Percentiles rank a stretch among this genome's conserved stretches.
phyloP scores from a whole-genome alignment of 1,284 basidiomycete genomes.

The Heterobasidion irregulare region DNA sequence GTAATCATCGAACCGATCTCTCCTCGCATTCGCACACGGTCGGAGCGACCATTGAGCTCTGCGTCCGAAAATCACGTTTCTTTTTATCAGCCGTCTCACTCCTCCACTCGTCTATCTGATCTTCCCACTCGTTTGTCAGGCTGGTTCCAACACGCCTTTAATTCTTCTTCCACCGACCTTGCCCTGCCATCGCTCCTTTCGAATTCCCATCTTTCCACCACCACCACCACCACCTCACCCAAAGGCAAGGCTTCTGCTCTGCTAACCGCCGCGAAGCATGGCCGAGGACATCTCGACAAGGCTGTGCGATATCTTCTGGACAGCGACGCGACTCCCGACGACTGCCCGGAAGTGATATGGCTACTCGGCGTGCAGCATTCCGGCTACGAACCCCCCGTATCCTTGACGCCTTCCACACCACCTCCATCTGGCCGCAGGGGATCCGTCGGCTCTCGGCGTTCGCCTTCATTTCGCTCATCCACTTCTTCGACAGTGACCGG shows the following conservation, averaged over 20 bases:
- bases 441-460: conserved; percentile 29
- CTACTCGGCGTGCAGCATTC: conserved; percentile 74
- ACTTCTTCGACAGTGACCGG: conserved; percentile 34
- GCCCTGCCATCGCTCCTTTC: conserved; percentile 53
- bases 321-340: conserved; percentile 75
- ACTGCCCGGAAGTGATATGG: conserved; percentile 76
- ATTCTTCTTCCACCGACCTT: conserved; percentile 60
- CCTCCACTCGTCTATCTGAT: conserved; percentile 32
- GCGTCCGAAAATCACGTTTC: conserved; percentile 35
- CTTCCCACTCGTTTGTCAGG: conserved; percentile 60
- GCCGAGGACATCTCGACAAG: conserved; percentile 69
- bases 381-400: conserved; percentile 53
- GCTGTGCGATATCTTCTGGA: conserved; percentile 80
- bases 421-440: conserved; percentile 21
- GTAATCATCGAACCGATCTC: conserved; percentile 42
- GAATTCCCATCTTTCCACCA: conserved; percentile 24
- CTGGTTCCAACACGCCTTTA: conserved; percentile 73
- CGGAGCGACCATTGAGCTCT: conserved; percentile 36
- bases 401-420: conserved; percentile 19
- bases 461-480: conserved; percentile 38
- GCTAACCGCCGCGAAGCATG: conserved; percentile 59
- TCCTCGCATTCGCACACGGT: conserved; percentile 33
- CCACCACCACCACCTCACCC: conserved; percentile 26
- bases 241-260: conserved; percentile 42
- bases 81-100: conserved; percentile 25